Conservation (phyloP, 164 flowering plant genomes). For the Pachysandra terminalis region DNA sequence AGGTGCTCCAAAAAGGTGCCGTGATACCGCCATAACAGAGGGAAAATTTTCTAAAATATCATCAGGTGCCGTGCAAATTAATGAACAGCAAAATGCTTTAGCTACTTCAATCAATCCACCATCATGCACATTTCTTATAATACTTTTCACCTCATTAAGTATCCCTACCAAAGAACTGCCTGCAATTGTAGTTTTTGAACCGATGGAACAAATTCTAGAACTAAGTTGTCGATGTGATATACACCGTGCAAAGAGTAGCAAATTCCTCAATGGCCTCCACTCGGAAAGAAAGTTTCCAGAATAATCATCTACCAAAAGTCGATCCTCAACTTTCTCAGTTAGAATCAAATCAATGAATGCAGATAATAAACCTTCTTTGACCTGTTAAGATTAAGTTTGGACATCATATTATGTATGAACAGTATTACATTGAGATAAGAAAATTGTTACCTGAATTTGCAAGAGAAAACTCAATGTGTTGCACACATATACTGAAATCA, state of each 20-base stretch:
- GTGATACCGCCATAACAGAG: constrained; percentile 36
- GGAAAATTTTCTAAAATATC: constrained; percentile 55
- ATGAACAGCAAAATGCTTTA: constrained; percentile 48
- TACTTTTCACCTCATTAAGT: constrained; percentile 39
- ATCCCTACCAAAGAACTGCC: constrained; percentile 39
- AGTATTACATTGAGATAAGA: constrained; percentile 1
- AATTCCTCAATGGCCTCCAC: constrained; percentile 72
- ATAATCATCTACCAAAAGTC: constrained; percentile 18
- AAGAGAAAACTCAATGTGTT: constrained; percentile 64
- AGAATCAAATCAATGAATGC: constrained; percentile 38
- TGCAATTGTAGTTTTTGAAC: constrained; percentile 10
- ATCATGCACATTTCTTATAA: constrained; percentile 20
- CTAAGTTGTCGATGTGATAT: constrained; percentile 24
- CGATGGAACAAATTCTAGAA: constrained; percentile 16
- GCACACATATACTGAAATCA: constrained; percentile 70
- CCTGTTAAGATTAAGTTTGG: constrained; percentile 43
- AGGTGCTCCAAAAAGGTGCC: constrained; percentile 37
- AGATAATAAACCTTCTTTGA: constrained; percentile 45
- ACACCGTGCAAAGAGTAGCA: constrained; percentile 43
- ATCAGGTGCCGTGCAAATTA: constrained; percentile 43
- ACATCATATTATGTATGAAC: constrained; percentile 8
- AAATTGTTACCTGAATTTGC: constrained; percentile 74
- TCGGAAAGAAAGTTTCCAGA: constrained; percentile 39
- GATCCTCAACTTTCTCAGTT: constrained; percentile 38
- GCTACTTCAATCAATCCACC: constrained; percentile 38